Percentiles rank a stretch among this genome's conserved stretches.
These are phyloP conservation scores for Mytilinidion resinicola DNA, from an alignment of 495 filamentous ascomycete genomes.

Conservation along the genomic window DNA sequence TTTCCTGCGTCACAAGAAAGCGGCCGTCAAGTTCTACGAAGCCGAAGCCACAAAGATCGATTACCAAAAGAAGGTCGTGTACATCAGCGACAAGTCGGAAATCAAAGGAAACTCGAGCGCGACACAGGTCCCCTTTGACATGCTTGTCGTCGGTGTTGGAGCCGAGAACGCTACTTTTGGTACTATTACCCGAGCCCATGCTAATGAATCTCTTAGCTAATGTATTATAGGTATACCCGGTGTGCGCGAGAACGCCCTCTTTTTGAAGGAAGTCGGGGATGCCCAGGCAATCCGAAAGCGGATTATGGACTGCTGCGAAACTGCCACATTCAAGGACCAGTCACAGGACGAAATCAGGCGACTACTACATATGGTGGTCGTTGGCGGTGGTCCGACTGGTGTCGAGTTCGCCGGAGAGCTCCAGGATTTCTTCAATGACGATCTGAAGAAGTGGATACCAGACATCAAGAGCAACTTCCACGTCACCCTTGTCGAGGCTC, in stretches of 20 bases:
- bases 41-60: constrained; percentile 97
- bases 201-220: constrained; percentile 6
- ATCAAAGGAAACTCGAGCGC: constrained; percentile 75
- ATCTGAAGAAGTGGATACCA: constrained; percentile 95
- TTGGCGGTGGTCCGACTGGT: constrained; percentile 94
- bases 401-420: constrained; percentile 98
- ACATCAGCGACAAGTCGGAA: constrained; percentile 87
- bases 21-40: constrained; percentile 91
- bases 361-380: constrained; percentile 97
- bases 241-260: constrained; percentile 91
- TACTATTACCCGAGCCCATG: constrained; percentile 28
- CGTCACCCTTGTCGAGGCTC: constrained; percentile 93
- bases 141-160: constrained; percentile 94
- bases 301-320: constrained; percentile 99
- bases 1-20: constrained; percentile 87
- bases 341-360: constrained; percentile 82
- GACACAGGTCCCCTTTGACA: constrained; percentile 94
- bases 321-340: constrained; percentile 97
- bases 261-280: constrained; percentile 95
- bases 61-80: constrained; percentile 77
- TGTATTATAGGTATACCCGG: constrained; percentile 65
- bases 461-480: constrained; percentile 91
- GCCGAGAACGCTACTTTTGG: constrained; percentile 99
- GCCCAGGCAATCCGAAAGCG: constrained; percentile 92
- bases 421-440: constrained; percentile 96